Conservation (phyloP, 768 basidiomycete species). For the Chalciporus piperatus region DNA sequence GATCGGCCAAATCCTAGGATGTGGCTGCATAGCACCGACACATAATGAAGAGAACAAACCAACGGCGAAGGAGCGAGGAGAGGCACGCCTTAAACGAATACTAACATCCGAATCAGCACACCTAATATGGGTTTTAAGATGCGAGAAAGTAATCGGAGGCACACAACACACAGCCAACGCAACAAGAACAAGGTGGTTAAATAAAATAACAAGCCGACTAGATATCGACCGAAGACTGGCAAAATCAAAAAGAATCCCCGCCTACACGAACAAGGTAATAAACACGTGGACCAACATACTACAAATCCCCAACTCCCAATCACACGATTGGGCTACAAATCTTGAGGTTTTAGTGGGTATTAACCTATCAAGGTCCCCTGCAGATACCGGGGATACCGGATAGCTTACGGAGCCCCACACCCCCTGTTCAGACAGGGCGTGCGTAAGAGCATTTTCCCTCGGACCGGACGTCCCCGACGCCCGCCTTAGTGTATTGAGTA, state of each 20-base stretch:
- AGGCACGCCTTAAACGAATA: neutral
- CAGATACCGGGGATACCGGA: constrained; percentile 8
- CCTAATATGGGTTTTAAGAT: neutral
- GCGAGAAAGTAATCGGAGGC: neutral
- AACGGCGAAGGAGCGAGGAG: neutral
- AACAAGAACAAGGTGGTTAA: too few species aligned
- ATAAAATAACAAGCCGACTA: neutral
- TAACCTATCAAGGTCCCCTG: neutral
- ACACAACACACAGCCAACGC: too few species aligned
- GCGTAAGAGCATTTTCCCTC: neutral
- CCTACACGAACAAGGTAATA: too few species aligned
- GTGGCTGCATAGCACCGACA: neutral
- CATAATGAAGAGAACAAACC: neutral
- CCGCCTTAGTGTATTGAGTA: too few species aligned
- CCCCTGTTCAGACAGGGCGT: neutral
- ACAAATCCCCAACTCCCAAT: too few species aligned
- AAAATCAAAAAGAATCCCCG: too few species aligned
- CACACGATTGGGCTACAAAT: neutral
- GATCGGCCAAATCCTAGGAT: neutral
- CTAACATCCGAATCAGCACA: neutral
- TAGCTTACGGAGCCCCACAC: neutral
- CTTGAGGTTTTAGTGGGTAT: constrained; percentile 2
- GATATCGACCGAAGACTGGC: too few species aligned
- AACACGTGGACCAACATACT: neutral
- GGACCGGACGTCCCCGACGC: too few species aligned